phyloP scores from a whole-genome alignment of 345 rosid species.

The Brassica juncea region DNA sequence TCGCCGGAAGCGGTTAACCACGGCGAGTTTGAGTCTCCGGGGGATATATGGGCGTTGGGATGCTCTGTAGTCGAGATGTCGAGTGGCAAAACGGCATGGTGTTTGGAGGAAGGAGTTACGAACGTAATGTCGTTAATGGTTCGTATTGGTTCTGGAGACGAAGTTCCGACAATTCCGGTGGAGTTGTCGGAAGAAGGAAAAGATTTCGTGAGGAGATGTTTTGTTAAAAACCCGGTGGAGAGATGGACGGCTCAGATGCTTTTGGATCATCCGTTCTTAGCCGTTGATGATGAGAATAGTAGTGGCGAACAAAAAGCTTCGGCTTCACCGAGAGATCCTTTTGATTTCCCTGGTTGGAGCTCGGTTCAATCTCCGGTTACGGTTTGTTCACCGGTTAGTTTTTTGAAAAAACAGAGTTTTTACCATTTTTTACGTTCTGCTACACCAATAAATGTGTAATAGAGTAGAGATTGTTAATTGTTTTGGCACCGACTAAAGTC shows the following conservation, averaged over 20 bases:
- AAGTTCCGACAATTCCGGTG: constrained; percentile 53
- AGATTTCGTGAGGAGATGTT: constrained; percentile 67
- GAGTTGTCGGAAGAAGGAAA: constrained; percentile 62
- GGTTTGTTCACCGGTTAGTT: background rate
- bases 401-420: no score
- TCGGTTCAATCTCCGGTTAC: constrained; percentile 46
- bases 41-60: constrained; percentile 84
- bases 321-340: constrained; percentile 54
- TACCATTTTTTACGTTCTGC: no score
- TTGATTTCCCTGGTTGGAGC: constrained; percentile 52
- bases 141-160: constrained; percentile 50
- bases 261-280: constrained; percentile 66
- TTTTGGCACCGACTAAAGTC: no score
- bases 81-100: constrained; percentile 72
- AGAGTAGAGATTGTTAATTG: no score
- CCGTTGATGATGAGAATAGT: constrained; percentile 26
- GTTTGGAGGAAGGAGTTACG: constrained; percentile 20
- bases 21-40: constrained; percentile 57
- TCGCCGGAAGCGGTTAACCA: constrained; percentile 70
- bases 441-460: no score
- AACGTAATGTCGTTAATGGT: constrained; percentile 46
- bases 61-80: constrained; percentile 82
- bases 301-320: constrained; percentile 31
- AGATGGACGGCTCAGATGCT: constrained; percentile 91
- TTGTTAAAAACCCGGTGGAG: constrained; percentile 51